Evolutionary conservation across 768 basidiomycete genomes (phyloP).

Genomic region (Tricholomella constricta): DNA sequence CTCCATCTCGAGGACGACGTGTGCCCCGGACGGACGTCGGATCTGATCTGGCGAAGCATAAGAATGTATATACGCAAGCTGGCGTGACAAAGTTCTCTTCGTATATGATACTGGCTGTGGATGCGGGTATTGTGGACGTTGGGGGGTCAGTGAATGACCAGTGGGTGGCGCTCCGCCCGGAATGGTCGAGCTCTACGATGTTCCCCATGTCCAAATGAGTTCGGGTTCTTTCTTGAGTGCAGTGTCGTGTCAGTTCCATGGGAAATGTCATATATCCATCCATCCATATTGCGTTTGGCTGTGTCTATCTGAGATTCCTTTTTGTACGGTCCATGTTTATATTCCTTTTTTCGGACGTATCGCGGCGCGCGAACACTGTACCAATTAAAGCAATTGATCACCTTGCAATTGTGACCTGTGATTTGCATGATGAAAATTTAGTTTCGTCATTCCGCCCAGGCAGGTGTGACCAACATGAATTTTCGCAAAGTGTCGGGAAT

Average conservation of each 20-base stretch:
- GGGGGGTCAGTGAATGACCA: constrained; percentile 20
- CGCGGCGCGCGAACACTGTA: too few relatives aligned
- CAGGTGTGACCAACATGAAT: too few relatives aligned
- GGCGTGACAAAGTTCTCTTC: constrained; percentile 23
- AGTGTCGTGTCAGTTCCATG: background rate
- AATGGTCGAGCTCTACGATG: constrained; percentile 12
- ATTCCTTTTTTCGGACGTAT: too few relatives aligned
- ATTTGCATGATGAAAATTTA: too few relatives aligned
- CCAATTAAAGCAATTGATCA: too few relatives aligned
- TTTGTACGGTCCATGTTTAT: too few relatives aligned
- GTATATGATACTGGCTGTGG: constrained; percentile 24
- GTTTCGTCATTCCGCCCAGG: too few relatives aligned
- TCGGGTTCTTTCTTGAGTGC: background rate
- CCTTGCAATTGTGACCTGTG: too few relatives aligned
- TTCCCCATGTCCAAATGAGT: background rate
- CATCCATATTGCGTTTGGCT: background rate
- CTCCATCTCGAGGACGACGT: background rate
- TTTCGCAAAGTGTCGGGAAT: too few relatives aligned
- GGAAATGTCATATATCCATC: background rate
- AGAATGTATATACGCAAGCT: constrained; percentile 20
- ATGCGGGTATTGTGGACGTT: constrained; percentile 21
- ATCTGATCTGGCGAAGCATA: constrained; percentile 19
- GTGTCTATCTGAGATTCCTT: too few relatives aligned
- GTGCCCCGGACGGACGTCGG: constrained; percentile 16
- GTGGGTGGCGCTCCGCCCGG: constrained; percentile 25